These are phyloP conservation scores for Leccinum aurantiacum DNA, from an alignment of 768 basidiomycete genomes.

Conservation along the genomic window DNA sequence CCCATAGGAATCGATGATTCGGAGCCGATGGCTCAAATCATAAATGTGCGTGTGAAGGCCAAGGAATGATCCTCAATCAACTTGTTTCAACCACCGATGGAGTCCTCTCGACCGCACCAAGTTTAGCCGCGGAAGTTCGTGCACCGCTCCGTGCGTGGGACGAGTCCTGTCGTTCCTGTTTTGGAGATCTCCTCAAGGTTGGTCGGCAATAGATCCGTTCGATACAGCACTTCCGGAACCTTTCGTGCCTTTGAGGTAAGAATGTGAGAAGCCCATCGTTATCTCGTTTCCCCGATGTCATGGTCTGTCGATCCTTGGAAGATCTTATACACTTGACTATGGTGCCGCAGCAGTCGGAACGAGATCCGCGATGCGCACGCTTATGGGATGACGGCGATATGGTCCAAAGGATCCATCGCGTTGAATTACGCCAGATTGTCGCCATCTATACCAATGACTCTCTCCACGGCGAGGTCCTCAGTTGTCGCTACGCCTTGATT, in stretches of 20 bases:
- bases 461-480: neutral
- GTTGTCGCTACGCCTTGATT: neutral
- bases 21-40: constrained; percentile 2
- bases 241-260: neutral
- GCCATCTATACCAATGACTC: neutral
- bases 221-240: constrained; percentile 4
- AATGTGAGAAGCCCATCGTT: neutral
- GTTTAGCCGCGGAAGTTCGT: constrained; percentile 1
- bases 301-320: constrained; percentile 13
- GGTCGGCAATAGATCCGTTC: constrained; percentile 1
- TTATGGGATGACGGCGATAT: neutral
- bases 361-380: neutral
- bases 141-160: constrained; percentile 12
- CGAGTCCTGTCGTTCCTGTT: constrained; percentile 4
- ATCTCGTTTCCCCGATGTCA: constrained; percentile 1
- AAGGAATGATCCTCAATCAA: constrained; percentile 4
- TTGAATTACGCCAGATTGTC: neutral
- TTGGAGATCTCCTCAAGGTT: neutral
- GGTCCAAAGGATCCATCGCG: constrained; percentile 5
- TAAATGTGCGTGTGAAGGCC: neutral
- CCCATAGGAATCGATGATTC: neutral
- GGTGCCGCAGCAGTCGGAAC: constrained; percentile 4
- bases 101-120: neutral
- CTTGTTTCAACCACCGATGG: neutral
- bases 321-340: neutral